Evolutionary conservation across 2,329 filamentous ascomycete genomes (phyloP).

Genomic region (Colletotrichum musicola): DNA sequence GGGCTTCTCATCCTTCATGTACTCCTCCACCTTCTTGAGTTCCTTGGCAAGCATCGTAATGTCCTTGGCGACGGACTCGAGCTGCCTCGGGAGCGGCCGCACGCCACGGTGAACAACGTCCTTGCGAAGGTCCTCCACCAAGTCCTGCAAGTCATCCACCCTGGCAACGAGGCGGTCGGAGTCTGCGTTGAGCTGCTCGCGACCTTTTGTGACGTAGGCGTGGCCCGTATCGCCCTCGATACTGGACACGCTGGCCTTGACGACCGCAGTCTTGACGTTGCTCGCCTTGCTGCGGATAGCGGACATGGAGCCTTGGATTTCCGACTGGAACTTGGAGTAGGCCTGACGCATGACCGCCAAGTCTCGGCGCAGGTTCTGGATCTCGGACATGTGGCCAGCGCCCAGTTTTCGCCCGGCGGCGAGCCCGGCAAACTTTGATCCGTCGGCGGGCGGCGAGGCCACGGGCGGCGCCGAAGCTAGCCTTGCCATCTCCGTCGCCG

Average conservation of each 20-base stretch:
- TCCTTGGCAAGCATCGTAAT: slow-evolving; percentile 85
- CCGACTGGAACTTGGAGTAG: slow-evolving; percentile 89
- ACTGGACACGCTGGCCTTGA: slow-evolving; percentile 77
- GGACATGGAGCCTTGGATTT: slow-evolving; percentile 89
- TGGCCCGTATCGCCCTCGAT: slow-evolving; percentile 85
- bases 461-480: slow-evolving; percentile 62
- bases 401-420: slow-evolving; percentile 60
- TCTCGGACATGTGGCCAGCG: slow-evolving; percentile 77
- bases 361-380: slow-evolving; percentile 87
- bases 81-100: slow-evolving; percentile 87
- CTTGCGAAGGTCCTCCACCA: slow-evolving; percentile 96
- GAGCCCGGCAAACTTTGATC: slow-evolving; percentile 48
- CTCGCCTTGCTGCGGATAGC: slow-evolving; percentile 84
- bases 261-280: slow-evolving; percentile 81
- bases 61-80: slow-evolving; percentile 90
- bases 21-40: slow-evolving; percentile 94
- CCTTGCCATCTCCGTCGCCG: slow-evolving; percentile 85
- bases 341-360: slow-evolving; percentile 93
- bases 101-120: slow-evolving; percentile 95
- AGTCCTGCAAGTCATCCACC: slow-evolving; percentile 97
- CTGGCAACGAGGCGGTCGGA: slow-evolving; percentile 91
- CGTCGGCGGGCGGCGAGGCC: slow-evolving; percentile 57
- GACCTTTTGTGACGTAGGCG: slow-evolving; percentile 85
- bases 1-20: slow-evolving; percentile 90
- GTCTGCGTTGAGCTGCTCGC: slow-evolving; percentile 87